These are phyloP conservation scores for Aphanomyces invadans DNA, from an alignment of 352 stramenopile species.

Conservation along the genomic window DNA sequence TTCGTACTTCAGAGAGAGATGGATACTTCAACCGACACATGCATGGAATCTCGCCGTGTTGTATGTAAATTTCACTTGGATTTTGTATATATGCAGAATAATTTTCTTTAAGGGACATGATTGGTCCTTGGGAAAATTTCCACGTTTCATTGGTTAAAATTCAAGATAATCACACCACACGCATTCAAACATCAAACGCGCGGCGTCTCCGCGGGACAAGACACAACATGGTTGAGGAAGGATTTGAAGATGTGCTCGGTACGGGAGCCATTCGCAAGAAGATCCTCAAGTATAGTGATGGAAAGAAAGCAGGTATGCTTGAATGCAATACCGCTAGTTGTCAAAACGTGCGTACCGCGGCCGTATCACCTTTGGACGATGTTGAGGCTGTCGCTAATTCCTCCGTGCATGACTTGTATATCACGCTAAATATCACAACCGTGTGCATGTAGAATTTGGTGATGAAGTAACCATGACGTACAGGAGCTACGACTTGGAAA, in stretches of 20 bases:
- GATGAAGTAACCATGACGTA: slow-evolving; percentile 71
- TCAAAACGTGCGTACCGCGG: neutral
- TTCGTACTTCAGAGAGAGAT: neutral
- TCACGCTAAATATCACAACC: no score
- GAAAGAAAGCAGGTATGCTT: slow-evolving; percentile 47
- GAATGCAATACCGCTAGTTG: neutral
- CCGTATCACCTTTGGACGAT: neutral
- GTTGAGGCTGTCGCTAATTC: no score
- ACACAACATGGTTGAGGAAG: slow-evolving; percentile 25
- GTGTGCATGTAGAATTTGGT: slow-evolving; percentile 48
- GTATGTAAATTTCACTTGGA: neutral
- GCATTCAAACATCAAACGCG: no score
- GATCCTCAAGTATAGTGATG: slow-evolving; percentile 47
- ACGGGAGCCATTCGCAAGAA: slow-evolving; percentile 75
- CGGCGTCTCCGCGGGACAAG: no score
- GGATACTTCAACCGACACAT: neutral
- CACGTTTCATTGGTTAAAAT: neutral
- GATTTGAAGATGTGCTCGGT: slow-evolving; percentile 69
- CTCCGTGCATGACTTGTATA: no score
- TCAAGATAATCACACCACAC: no score
- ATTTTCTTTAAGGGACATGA: neutral
- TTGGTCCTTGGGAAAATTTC: no score
- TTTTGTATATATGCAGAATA: neutral
- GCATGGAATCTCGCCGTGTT: neutral
- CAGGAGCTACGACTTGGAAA: slow-evolving; percentile 47